Evolutionary conservation across 2,329 filamentous ascomycete species (phyloP).

Genomic region (Pyrenophora teres): DNA sequence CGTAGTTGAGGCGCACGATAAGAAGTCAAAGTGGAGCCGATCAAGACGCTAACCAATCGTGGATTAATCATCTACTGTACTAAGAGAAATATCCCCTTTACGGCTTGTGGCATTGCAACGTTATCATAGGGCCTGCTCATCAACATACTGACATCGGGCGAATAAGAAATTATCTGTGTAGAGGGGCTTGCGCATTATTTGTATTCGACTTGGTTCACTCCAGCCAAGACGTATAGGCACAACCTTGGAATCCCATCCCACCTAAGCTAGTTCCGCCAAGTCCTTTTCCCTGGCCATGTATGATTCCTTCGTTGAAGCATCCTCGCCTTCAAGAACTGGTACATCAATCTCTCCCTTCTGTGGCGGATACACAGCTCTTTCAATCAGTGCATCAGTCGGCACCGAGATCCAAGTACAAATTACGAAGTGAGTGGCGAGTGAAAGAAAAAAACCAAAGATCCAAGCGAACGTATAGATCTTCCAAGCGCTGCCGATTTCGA

Average conservation of each 20-base stretch:
- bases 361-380: slow-evolving; percentile 46
- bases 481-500: slow-evolving; percentile 49
- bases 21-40: slow-evolving; percentile 17
- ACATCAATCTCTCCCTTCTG: slow-evolving; percentile 37
- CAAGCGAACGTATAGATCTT: slow-evolving; percentile 52
- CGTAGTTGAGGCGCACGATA: slow-evolving; percentile 19
- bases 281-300: slow-evolving; percentile 36
- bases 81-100: slow-evolving; percentile 16
- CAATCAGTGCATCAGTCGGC: slow-evolving; percentile 40
- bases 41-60: slow-evolving; percentile 18
- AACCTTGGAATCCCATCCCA: too few species aligned
- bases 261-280: slow-evolving; percentile 20
- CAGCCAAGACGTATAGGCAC: neutral
- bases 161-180: too few species aligned
- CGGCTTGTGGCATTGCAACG: neutral
- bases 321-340: slow-evolving; percentile 28
- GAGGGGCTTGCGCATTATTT: too few species aligned
- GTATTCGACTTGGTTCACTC: too few species aligned
- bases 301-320: slow-evolving; percentile 23
- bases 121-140: too few species aligned
- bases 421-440: slow-evolving; percentile 45
- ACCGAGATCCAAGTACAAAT: slow-evolving; percentile 50
- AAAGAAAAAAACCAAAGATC: slow-evolving; percentile 49
- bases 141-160: neutral
- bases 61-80: slow-evolving; percentile 30